Conservation (phyloP, 805 yeast species). For the Hanseniaspora taiwanica region DNA sequence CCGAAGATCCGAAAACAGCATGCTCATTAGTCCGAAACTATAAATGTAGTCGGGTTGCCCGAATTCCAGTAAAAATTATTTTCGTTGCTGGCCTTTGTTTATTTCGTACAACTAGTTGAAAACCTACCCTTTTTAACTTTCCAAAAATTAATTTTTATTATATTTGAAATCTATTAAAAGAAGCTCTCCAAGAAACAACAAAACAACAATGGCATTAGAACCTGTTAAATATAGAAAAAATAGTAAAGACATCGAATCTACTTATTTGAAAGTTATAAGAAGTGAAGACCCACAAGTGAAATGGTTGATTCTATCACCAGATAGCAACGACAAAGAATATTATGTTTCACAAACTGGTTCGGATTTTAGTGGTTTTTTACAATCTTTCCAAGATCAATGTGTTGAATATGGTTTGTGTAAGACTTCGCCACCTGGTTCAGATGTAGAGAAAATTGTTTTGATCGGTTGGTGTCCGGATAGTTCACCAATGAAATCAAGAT, state of each 20-base stretch:
- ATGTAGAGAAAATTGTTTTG: conserved; percentile 68
- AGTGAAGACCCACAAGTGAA: conserved; percentile 50
- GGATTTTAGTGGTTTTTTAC: conserved; percentile 63
- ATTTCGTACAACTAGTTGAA: no score
- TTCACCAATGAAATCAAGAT: conserved; percentile 65
- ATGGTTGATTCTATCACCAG: conserved; percentile 76
- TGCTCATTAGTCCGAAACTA: no score
- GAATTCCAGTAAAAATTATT: no score
- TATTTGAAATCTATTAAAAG: neutral
- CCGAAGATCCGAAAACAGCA: no score
- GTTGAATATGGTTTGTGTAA: conserved; percentile 87
- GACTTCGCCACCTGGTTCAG: conserved; percentile 83
- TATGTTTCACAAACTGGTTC: conserved; percentile 37
- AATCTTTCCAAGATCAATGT: conserved; percentile 64
- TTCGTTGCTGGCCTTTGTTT: no score
- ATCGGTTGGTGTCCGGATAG: conserved; percentile 98
- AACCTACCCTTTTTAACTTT: no score
- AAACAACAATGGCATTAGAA: conserved; percentile 25
- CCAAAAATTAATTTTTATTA: neutral
- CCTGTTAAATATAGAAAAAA: conserved; percentile 48
- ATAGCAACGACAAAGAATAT: conserved; percentile 34
- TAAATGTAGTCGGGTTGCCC: no score
- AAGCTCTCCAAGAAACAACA: neutral
- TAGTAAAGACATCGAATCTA: conserved; percentile 59
- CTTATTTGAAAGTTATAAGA: conserved; percentile 66